These are phyloP conservation scores for Brassica juncea DNA, from an alignment of 345 rosid genomes.

Conservation along the genomic window DNA sequence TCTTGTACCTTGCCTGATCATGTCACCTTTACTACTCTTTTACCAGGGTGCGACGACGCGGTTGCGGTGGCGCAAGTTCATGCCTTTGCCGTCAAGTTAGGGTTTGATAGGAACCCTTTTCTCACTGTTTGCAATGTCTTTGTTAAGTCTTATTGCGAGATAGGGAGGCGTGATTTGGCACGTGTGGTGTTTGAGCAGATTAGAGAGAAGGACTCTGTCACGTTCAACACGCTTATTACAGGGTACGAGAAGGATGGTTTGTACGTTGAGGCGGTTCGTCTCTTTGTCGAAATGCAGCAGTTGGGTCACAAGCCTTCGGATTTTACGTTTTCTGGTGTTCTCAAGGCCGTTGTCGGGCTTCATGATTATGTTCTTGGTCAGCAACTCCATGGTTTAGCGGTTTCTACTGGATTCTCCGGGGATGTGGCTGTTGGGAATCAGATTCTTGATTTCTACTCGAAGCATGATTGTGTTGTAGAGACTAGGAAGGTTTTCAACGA, in stretches of 20 bases:
- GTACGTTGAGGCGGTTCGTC: slow-evolving; percentile 53
- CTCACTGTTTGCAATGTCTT: slow-evolving; percentile 66
- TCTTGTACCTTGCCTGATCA: slow-evolving; percentile 52
- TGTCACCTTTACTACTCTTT: slow-evolving; percentile 71
- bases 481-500: slow-evolving; percentile 59
- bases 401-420: slow-evolving; percentile 52
- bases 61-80: slow-evolving; percentile 60
- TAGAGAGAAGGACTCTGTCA: slow-evolving; percentile 59
- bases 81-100: slow-evolving; percentile 54
- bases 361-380: slow-evolving; percentile 56
- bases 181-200: slow-evolving; percentile 52
- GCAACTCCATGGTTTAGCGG: slow-evolving; percentile 63
- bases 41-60: slow-evolving; percentile 57
- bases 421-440: slow-evolving; percentile 86
- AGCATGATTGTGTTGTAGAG: slow-evolving; percentile 53
- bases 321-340: slow-evolving; percentile 75
- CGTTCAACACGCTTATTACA: slow-evolving; percentile 73
- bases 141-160: slow-evolving; percentile 76
- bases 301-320: slow-evolving; percentile 68
- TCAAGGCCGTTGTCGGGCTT: slow-evolving; percentile 61
- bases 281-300: slow-evolving; percentile 60
- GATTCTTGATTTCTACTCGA: slow-evolving; percentile 83
- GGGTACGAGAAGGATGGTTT: slow-evolving; percentile 66
- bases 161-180: slow-evolving; percentile 49
- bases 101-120: slow-evolving; percentile 38